phyloP scores from a whole-genome alignment of 345 rosid genomes.

The Hibiscus trionum region DNA sequence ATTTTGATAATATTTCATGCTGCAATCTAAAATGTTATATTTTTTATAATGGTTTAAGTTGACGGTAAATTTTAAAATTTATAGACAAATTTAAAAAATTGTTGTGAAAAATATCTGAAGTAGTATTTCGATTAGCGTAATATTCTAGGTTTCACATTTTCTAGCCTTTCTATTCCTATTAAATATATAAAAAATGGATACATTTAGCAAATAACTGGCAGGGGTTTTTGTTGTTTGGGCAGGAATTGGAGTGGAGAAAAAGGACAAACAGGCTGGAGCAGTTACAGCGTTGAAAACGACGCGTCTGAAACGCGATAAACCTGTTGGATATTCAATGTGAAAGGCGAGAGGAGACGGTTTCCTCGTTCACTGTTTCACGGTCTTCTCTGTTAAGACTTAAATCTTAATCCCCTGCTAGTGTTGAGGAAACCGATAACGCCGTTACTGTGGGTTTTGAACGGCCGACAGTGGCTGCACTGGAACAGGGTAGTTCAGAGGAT shows the following conservation, averaged over 20 bases:
- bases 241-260: background rate
- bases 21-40: no score
- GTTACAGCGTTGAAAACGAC: background rate
- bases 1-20: no score
- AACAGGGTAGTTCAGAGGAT: background rate
- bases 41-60: no score
- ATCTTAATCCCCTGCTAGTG: no score
- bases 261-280: background rate
- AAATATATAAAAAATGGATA: no score
- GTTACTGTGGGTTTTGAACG: background rate
- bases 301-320: background rate
- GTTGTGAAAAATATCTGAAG: no score
- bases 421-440: background rate
- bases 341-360: background rate
- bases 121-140: no score
- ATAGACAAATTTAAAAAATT: no score
- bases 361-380: background rate
- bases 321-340: background rate
- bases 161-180: no score
- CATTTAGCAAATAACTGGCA: background rate
- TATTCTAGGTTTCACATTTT: no score
- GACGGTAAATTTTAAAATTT: no score
- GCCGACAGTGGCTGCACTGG: background rate
- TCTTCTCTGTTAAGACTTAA: no score
- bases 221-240: background rate